Evolutionary conservation across 179 eudicot species (phyloP), one percentile per base, ranked within the genome.

Genomic region (Beta macrorhiza): DNA sequence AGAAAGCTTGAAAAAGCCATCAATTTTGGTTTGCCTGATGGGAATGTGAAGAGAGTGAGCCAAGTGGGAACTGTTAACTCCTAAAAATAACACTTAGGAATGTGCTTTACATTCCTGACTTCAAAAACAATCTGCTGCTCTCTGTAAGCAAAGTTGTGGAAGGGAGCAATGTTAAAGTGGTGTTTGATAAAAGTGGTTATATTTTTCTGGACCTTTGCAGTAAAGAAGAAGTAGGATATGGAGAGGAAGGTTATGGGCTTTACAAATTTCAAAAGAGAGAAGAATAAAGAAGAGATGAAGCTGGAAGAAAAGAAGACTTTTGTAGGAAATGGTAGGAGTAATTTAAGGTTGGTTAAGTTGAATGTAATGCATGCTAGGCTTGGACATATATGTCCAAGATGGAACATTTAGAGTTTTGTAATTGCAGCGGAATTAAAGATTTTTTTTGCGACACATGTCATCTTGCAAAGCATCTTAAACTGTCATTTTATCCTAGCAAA

Each of bases 121-220:
- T 77, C 7, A 20, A n/a, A 2, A 52, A 63, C 1, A 77, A 77
- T 51, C 3, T 77, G 29, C 5, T 77, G 29, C 5, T 77, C 0
- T 64, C 61, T 1, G 15, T 77, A 0, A 55, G 61, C 0, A 11
- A 65, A 19, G 10, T 64, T 5, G 1, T 49, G 0, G 20, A 7
- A 1, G 17, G 0, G 3, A 17, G 3, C 5, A 7, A 37, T 3
- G 1, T 8, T 0, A 0, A 12, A 0, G 10, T 13, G 1, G 1
- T n/a, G 11, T 10, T 76, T 61, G 0, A 16, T 37, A 12, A 17
- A 0, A 0, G 37, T 0, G 11, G 7, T 0, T 76, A 70, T 22
- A 15, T 9, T 0, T 42, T 76, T 44, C 70, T 62, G 58, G 79
- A 61, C 78, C 67, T 4, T 16, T 15, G 15, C 2, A 57, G 51